Base-by-base conservation (phyloP, 148 eudicot genomes). In the Fagopyrum esculentum region DNA sequence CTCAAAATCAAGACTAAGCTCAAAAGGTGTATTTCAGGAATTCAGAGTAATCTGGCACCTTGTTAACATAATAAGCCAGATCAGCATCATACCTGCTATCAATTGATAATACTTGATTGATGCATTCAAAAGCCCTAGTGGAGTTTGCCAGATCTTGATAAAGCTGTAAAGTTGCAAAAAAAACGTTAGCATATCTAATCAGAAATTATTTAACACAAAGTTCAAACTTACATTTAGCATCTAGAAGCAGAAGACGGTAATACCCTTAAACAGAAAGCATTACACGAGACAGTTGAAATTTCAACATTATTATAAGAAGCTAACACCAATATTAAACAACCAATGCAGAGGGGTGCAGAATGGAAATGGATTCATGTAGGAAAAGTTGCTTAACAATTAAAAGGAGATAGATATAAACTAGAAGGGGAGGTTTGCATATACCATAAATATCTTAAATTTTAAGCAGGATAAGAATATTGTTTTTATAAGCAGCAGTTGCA, bases 61-160 rank as follows among this genome's bases (percentile, higher is more conserved):
- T 17, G 43, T 66, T 40, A 5, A 17, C 16, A 11, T 35, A 40
- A 66, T 9, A 55, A 66, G n/a, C 15, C 71, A 66, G 71, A 66
- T 66, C 19, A 15, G 45, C 17, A 13, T 66, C 17, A 13, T 66
- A 94, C 98, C 98, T 87, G 73, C 78, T 86, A 84, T 95, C 92
- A 85, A 90, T 86, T 83, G 85, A 82, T 80, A 89, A 77, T 73
- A 84, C 86, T 74, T 85, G 86, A 19, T 83, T 66, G 73, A 95
- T 82, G 87, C 97, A 87, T 71, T 89, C 86, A 74, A 90, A 80
- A 80, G 96, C 97, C 88, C 86, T 89, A 43, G 84, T 78, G 74
- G 93, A 77, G 77, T 87, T 85, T 76, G 98, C 96, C 85, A 90
- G 76, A 81, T 95, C 98, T 86, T 90, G 97, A 85, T 95, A 88